Percentiles rank a stretch among this genome's conserved stretches.
phyloP scores from a whole-genome alignment of 148 eudicot species.

The Camellia sinensis region DNA sequence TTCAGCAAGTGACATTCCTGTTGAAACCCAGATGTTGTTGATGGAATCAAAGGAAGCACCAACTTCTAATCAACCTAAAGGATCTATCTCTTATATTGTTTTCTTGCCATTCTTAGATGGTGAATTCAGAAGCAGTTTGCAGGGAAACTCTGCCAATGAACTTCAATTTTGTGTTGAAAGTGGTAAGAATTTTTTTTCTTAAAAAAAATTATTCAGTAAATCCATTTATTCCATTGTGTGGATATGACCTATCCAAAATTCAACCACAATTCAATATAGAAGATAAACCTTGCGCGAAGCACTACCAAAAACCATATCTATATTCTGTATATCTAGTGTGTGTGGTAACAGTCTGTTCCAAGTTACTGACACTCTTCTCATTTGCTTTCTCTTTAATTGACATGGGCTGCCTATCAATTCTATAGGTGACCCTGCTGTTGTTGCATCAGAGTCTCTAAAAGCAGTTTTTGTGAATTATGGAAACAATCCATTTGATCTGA shows the following conservation, averaged over 20 bases:
- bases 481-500: conserved; percentile 39
- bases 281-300: not conserved
- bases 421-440: conserved; percentile 35
- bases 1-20: conserved; percentile 33
- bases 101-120: conserved; percentile 45
- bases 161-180: conserved; percentile 44
- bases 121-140: conserved; percentile 35
- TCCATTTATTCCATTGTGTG: no score
- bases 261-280: not conserved
- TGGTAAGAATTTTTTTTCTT: conserved; percentile 21
- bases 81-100: conserved; percentile 26
- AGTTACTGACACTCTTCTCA: not conserved
- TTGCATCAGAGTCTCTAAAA: conserved; percentile 30
- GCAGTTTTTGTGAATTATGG: conserved; percentile 45
- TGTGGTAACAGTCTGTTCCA: not conserved
- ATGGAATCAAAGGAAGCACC: conserved; percentile 31
- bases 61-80: not conserved
- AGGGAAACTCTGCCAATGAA: conserved; percentile 38
- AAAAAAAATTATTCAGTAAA: not conserved
- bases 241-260: not conserved
- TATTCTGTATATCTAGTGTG: not conserved
- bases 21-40: conserved; percentile 44
- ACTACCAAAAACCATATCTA: not conserved
- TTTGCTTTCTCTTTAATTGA: conserved; percentile 11
- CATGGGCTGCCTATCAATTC: conserved; percentile 3